Conservation (phyloP, 1,284 basidiomycete species). For the Ganoderma lucidum region DNA sequence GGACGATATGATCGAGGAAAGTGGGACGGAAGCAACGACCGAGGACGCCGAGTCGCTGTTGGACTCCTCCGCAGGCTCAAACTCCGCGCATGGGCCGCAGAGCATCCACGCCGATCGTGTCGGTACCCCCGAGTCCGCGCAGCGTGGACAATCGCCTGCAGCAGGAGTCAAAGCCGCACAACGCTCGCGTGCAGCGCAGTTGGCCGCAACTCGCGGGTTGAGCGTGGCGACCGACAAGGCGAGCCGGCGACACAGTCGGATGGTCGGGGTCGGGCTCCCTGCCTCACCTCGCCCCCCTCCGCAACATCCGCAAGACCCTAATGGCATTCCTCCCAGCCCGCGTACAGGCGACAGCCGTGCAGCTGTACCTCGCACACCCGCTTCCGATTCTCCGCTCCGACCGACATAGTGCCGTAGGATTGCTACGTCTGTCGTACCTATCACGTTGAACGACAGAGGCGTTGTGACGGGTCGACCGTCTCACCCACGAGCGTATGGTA, state of each 20-base stretch:
- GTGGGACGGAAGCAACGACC: constrained; percentile 68
- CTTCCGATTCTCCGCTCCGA: constrained; percentile 30
- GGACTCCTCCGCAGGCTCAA: constrained; percentile 57
- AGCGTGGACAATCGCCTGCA: constrained; percentile 23
- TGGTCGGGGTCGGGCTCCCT: constrained; percentile 71
- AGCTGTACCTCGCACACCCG: constrained; percentile 28
- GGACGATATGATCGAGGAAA: constrained; percentile 75
- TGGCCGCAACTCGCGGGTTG: constrained; percentile 75
- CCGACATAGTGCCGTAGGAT: constrained; percentile 31
- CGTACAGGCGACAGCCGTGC: constrained; percentile 13
- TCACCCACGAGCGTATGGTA: background rate
- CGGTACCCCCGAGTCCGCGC: constrained; percentile 30
- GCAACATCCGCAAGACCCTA: constrained; percentile 30
- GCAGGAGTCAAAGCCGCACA: constrained; percentile 28
- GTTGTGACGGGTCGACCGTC: background rate
- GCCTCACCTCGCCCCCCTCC: constrained; percentile 43
- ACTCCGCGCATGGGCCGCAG: constrained; percentile 41
- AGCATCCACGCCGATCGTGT: constrained; percentile 26
- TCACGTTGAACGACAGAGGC: background rate
- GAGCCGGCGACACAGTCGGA: constrained; percentile 63
- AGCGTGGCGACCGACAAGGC: constrained; percentile 67
- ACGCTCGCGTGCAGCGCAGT: constrained; percentile 60
- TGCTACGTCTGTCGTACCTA: background rate
- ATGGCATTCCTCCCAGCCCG: constrained; percentile 17
- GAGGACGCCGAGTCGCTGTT: constrained; percentile 61